phyloP scores from a whole-genome alignment of 2,329 filamentous ascomycete species.

The Pezicula radicicola region DNA sequence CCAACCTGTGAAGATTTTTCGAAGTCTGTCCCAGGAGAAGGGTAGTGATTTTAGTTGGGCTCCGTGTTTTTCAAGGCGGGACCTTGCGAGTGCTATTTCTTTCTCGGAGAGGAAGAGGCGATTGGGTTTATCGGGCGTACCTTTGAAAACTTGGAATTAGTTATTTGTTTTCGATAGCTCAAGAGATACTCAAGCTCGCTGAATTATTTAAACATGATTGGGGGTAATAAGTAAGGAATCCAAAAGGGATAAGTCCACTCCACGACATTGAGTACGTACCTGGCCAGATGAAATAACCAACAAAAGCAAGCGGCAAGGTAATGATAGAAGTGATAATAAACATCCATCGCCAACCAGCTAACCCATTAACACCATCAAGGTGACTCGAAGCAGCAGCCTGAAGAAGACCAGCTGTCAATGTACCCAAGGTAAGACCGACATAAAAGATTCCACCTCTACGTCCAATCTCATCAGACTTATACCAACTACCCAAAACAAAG shows the following conservation, averaged over 20 bases:
- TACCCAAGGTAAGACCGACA: slow-evolving; percentile 9
- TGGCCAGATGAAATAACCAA: slow-evolving; percentile 14
- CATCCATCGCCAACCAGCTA: slow-evolving; percentile 28
- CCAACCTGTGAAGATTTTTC: slow-evolving; percentile 36
- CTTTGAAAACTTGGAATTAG: too few species aligned
- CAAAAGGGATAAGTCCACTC: too few species aligned
- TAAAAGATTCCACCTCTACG: slow-evolving; percentile 8
- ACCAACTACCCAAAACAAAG: slow-evolving; percentile 29
- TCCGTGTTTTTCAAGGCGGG: slow-evolving; percentile 42
- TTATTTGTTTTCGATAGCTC: too few species aligned
- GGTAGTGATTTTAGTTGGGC: slow-evolving; percentile 44
- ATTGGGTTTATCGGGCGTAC: slow-evolving; percentile 33
- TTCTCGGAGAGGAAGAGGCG: slow-evolving; percentile 38
- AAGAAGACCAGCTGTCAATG: slow-evolving; percentile 8
- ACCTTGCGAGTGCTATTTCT: slow-evolving; percentile 44
- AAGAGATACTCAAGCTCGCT: too few species aligned
- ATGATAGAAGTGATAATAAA: slow-evolving; percentile 27
- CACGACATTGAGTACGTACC: neutral
- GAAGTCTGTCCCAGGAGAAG: slow-evolving; percentile 45
- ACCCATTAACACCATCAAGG: slow-evolving; percentile 28
- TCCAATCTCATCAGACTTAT: slow-evolving; percentile 22
- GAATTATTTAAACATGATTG: too few species aligned
- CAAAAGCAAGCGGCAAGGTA: slow-evolving; percentile 21
- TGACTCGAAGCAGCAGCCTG: slow-evolving; percentile 17
- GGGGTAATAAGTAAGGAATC: too few species aligned